Evolutionary conservation across 441 rosid species (phyloP), one percentile per base, ranked within the genome.

Genomic region (Pelargonium exstipulatum): DNA sequence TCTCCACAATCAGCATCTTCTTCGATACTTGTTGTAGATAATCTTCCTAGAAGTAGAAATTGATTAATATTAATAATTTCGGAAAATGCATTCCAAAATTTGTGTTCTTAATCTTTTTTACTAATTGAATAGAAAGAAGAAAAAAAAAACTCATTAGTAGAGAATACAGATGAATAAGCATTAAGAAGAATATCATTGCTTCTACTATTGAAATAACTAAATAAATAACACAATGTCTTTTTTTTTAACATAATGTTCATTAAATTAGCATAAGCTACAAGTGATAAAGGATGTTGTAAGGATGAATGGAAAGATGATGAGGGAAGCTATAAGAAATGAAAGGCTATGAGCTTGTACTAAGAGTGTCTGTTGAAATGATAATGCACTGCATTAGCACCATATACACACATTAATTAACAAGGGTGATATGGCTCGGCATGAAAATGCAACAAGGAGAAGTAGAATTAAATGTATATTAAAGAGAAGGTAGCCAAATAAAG

Each of bases 21-120:
- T 51, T 51, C 8, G 58, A 51, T 51, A 51, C 58, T 18, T 14
- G 58, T 51, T 51, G 16, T 51, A 51, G 58, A 51, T 51, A 51
- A 14, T 51, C 58, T 5, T 51, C 58, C 62, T 18, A 55, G 12
- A 55, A 55, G 62, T 55, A 51, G 29, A 55, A 55, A 18, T 55
- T 18, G 24, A 55, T 17, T 9, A 55, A 18, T 55, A 18, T 17
- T 10, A 6, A 55, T 9, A 55, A 7, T 55, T 55, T 55, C 62
- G 2, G 62, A 55, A 55, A 55, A 55, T 18, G 29, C 62, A 55
- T 6, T 18, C 2, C 58, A 17, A 35, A 35, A 35, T 35, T 35
- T 35, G 40, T 35, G 40, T 4, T 55, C 9, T 18, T 55, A 55
- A 5, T 55, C 26, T 55, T 18, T 9, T 9, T 2, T 55, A 16